Evolutionary conservation across 1,284 basidiomycete species (phyloP), one percentile per base, ranked within the genome.

Genomic region (Marasmius fiardii): DNA sequence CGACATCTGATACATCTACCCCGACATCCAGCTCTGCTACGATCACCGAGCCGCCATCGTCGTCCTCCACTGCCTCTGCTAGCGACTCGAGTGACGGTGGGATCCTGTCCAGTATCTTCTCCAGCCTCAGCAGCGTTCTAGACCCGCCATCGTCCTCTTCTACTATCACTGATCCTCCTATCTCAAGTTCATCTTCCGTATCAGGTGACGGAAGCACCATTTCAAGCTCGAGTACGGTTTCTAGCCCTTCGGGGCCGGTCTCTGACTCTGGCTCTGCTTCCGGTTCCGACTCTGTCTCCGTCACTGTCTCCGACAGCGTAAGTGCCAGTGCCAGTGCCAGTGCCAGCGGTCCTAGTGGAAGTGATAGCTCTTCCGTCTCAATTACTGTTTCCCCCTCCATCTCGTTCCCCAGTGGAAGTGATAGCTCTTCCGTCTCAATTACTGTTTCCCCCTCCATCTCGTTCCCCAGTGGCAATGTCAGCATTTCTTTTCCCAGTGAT

Each of bases 381-480:
- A 51, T 60, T 16, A 54, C 52, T n/a, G 34, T 23, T 20, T 24
- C 45, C 20, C 35, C 51, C 14, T 53, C 47, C 41, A 43, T 49
- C 47, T 49, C 47, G 23, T 49, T 49, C 47, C 47, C 47, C 24
- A 31, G 47, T 16, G n/a, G n/a, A n/a, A 31, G 28, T 31, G 10
- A 31, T 20, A 55, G 54, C 44, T 52, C 53, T 18, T 58, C 54
- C 51, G 56, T 59, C 20, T 49, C 45, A 43, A 51, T 60, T 16
- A 54, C 52, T n/a, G 34, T 23, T 20, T 24, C 45, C 20, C 35
- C 51, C 14, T 53, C 47, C 41, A 43, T 49, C 47, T 49, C 47
- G 23, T 49, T 49, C 47, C 47, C 47, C 24, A 31, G 47, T 16
- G 47, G 47, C n/a, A 31, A 33, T 24, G 44, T 33, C 47, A 49